phyloP scores from a whole-genome alignment of 2,329 filamentous ascomycete genomes.

The Epichloe aotearoae region DNA sequence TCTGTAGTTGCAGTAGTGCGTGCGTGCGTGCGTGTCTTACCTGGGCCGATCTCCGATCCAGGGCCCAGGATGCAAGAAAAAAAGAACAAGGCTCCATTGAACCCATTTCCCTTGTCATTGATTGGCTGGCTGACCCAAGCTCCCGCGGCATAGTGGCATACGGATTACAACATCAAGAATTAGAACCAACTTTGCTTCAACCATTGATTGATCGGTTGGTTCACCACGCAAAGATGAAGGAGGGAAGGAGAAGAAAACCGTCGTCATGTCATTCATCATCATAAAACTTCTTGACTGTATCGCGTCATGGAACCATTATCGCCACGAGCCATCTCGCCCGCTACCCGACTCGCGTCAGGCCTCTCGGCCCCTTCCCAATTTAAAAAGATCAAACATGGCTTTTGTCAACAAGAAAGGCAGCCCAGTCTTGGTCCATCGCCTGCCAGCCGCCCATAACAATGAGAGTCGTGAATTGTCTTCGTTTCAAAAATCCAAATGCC shows the following conservation, averaged over 20 bases:
- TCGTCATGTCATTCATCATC: conserved; percentile 1
- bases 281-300: conserved; percentile 1
- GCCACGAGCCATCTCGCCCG: neutral
- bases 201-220: neutral
- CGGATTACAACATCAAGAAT: neutral
- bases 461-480: neutral
- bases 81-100: too few relatives aligned
- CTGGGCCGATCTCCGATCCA: too few relatives aligned
- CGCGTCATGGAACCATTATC: conserved; percentile 1
- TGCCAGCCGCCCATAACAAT: neutral
- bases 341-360: conserved; percentile 1
- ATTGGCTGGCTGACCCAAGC: too few relatives aligned
- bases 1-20: too few relatives aligned
- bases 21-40: too few relatives aligned
- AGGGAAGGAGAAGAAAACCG: neutral
- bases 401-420: neutral
- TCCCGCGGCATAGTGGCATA: too few relatives aligned
- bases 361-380: neutral
- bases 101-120: too few relatives aligned
- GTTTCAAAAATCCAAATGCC: neutral
- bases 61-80: too few relatives aligned
- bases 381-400: neutral
- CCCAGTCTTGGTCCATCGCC: neutral
- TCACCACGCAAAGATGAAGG: neutral
- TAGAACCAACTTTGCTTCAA: neutral